Evolutionary conservation across 2,329 filamentous ascomycete species (phyloP), one percentile per base, ranked within the genome.

Genomic region (Aspergillus quadrilineatus): DNA sequence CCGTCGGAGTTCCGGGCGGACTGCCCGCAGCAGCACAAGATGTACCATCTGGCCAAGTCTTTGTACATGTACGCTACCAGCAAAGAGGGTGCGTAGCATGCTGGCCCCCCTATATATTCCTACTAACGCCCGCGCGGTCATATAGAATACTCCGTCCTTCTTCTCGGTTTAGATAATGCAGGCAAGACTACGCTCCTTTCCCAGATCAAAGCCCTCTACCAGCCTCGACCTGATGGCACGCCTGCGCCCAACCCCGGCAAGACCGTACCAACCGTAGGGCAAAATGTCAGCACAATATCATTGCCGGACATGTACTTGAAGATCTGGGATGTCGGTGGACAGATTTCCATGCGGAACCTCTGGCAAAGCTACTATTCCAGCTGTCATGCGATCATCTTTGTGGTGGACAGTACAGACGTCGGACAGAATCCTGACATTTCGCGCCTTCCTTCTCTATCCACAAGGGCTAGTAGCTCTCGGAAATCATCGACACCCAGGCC

Each of bases 131-230:
- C n/a, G 28, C 15, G 17, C 29, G 5, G 14, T 2, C 5, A 15
- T 37, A 36, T 69, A 94, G 93, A 97, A 80, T 97, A 97, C 81
- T 97, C 93, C 22, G 90, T 97, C 69, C 90, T 97, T 70, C 88
- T 97, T 65, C 89, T 97, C 67, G 94, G 94, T 61, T 89, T 97
- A 70, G 94, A 97, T 81, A 97, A 97, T 73, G 94, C 94, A 59
- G 94, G 94, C 75, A 97, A 97, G 81, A 97, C 94, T 41, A 97
- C 94, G 28, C 92, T 97, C 71, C 92, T 97, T 76, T 91, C 95
- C 72, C 92, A 97, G 75, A 91, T 97, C 75, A 97, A 96, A 78
- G 85, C 91, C 53, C 83, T 95, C 70, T 96, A 91, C 81, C 73
- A 75, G 47, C 73, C 74, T 17, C 71, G 71, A 52, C 57, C 73